Conservation (phyloP, 345 rosid species). For the Boechera retrofracta region DNA sequence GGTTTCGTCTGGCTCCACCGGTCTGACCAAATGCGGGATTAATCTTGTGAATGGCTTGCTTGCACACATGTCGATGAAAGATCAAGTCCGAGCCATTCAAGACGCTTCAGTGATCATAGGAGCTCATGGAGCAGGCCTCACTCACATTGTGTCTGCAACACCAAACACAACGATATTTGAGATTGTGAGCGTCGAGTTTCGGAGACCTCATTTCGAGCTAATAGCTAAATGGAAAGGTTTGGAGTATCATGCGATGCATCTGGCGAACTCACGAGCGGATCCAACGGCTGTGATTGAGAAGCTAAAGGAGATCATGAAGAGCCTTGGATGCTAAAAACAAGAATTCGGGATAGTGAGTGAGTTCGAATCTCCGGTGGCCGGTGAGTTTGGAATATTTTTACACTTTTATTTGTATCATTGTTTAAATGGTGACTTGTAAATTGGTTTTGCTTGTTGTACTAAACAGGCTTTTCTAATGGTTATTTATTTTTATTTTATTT, state of each 20-base stretch:
- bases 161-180: slow-evolving; percentile 87
- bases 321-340: slow-evolving; percentile 62
- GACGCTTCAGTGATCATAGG: slow-evolving; percentile 93
- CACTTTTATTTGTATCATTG: not conserved
- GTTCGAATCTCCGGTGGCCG: slow-evolving; percentile 2
- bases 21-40: slow-evolving; percentile 59
- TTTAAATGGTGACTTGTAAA: slow-evolving; percentile 30
- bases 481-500: not conserved
- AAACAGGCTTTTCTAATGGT: slow-evolving; percentile 4
- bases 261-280: slow-evolving; percentile 61
- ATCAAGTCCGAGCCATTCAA: slow-evolving; percentile 82
- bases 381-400: slow-evolving; percentile 22
- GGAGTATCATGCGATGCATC: slow-evolving; percentile 82
- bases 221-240: slow-evolving; percentile 95
- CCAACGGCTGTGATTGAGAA: slow-evolving; percentile 60
- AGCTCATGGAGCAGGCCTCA: slow-evolving; percentile 97
- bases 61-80: slow-evolving; percentile 93
- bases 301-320: slow-evolving; percentile 58
- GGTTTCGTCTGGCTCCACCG: slow-evolving; percentile 52
- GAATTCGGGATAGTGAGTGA: not conserved
- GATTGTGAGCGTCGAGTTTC: slow-evolving; percentile 63
- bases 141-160: slow-evolving; percentile 85
- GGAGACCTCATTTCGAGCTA: slow-evolving; percentile 81
- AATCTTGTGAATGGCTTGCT: slow-evolving; percentile 84
- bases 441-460: slow-evolving; percentile 12